Conservation (phyloP, 148 eudicot species). For the Selenicereus undatus region DNA sequence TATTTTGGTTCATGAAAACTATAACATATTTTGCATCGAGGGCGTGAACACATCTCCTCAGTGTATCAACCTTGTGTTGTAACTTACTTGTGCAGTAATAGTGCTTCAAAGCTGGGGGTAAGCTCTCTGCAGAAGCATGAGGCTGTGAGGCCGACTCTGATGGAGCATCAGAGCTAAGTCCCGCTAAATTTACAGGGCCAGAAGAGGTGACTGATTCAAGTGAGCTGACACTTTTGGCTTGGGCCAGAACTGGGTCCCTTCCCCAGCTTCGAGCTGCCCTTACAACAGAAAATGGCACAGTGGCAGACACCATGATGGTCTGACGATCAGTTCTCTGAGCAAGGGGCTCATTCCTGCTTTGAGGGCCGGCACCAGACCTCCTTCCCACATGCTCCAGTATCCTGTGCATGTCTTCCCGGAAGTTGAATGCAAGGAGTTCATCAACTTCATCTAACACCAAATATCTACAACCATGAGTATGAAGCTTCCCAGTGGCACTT, state of each 20-base stretch:
- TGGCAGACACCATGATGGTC: constrained; percentile 96
- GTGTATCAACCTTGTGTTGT: too few species aligned
- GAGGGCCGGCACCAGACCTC: too few species aligned
- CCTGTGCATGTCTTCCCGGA: constrained; percentile 13
- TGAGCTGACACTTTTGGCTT: constrained; percentile 15
- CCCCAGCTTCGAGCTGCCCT: constrained; percentile 92
- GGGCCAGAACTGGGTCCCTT: constrained; percentile 57
- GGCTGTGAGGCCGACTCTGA: constrained; percentile 33
- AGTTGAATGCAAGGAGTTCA: constrained; percentile 76
- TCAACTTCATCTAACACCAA: constrained; percentile 89
- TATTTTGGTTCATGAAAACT: too few species aligned
- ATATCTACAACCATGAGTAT: constrained; percentile 70
- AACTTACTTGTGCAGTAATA: too few species aligned
- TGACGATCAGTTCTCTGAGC: constrained; percentile 14
- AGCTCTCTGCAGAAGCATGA: constrained; percentile 27
- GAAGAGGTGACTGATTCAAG: constrained; percentile 48
- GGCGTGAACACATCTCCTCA: too few species aligned
- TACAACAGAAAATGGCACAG: constrained; percentile 83
- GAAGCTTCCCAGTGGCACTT: constrained; percentile 83
- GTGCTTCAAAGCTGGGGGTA: too few species aligned
- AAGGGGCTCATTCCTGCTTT: too few species aligned
- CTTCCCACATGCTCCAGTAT: too few species aligned
- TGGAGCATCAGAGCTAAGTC: constrained; percentile 25
- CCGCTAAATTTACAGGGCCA: constrained; percentile 35
- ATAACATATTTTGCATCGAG: too few species aligned